Evolutionary conservation across 140 eudicot species (phyloP).

Genomic region (Stevia rebaudiana): DNA sequence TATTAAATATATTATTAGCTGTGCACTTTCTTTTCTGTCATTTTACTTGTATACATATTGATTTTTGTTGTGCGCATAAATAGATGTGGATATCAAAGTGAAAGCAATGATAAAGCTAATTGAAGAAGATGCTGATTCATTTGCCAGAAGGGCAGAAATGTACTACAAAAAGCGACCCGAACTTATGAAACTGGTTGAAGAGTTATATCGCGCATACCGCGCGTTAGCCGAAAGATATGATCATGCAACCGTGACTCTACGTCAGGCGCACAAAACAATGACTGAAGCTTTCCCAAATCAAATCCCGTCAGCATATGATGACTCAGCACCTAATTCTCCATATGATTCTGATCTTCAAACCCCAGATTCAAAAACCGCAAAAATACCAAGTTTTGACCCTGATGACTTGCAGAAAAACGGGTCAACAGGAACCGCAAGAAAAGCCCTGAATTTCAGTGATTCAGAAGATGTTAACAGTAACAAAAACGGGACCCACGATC

Average conservation of each 20-base stretch:
- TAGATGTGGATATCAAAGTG: constrained; percentile 82
- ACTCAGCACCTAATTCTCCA: constrained; percentile 40
- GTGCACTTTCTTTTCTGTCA: neutral
- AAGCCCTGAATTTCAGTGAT: constrained; percentile 51
- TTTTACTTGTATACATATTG: constrained; percentile 1
- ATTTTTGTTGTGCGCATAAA: constrained; percentile 7
- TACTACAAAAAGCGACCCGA: constrained; percentile 92
- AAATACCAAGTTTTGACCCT: constrained; percentile 21
- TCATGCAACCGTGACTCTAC: constrained; percentile 91
- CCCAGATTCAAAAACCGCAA: constrained; percentile 44
- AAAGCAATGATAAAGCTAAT: constrained; percentile 84
- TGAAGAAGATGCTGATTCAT: constrained; percentile 92
- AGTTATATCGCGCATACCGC: constrained; percentile 91
- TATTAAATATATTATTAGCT: too few species aligned
- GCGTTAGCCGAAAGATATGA: constrained; percentile 96
- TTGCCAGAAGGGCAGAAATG: constrained; percentile 97
- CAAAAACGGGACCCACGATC: constrained; percentile 14
- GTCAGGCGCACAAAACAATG: constrained; percentile 92
- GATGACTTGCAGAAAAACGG: constrained; percentile 38
- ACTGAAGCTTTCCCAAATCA: constrained; percentile 85
- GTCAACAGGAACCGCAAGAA: constrained; percentile 43
- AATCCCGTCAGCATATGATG: constrained; percentile 54
- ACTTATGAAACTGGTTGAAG: constrained; percentile 93
- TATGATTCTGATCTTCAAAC: constrained; percentile 55
- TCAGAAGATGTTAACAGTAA: constrained; percentile 27